Evolutionary conservation across 495 filamentous ascomycete genomes (phyloP).

Genomic region (Penicillium pancosmium): DNA sequence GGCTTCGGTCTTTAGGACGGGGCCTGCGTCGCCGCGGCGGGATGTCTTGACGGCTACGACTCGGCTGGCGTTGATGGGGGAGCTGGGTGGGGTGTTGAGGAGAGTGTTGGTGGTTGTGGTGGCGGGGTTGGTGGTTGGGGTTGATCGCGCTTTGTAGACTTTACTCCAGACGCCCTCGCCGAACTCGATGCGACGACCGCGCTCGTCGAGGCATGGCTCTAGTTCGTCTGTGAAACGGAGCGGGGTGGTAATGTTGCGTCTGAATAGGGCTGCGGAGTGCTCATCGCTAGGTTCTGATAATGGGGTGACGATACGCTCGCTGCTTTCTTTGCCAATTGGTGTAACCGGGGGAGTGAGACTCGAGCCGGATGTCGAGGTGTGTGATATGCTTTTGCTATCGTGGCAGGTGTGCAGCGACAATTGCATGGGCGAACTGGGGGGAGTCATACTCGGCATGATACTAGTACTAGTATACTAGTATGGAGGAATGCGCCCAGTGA

Average conservation of each 20-base stretch:
- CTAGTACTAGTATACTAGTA: too few species aligned
- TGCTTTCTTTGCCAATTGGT: slow-evolving; percentile 32
- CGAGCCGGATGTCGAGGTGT: slow-evolving; percentile 15
- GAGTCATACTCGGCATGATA: slow-evolving; percentile 11
- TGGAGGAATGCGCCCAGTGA: not conserved
- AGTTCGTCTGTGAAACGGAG: slow-evolving; percentile 39
- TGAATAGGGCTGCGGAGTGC: slow-evolving; percentile 8
- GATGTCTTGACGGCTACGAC: slow-evolving; percentile 60
- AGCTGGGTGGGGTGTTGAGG: slow-evolving; percentile 48
- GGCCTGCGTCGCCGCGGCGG: slow-evolving; percentile 47
- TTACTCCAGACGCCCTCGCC: slow-evolving; percentile 64
- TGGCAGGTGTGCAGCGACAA: slow-evolving; percentile 36
- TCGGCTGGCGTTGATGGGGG: slow-evolving; percentile 38
- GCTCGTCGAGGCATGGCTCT: slow-evolving; percentile 34
- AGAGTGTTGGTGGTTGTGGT: not conserved
- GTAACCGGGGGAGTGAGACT: slow-evolving; percentile 44
- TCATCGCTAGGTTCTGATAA: not conserved
- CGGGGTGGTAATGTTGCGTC: slow-evolving; percentile 18
- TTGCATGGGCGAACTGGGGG: slow-evolving; percentile 26
- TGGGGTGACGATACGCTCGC: slow-evolving; percentile 11
- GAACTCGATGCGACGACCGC: slow-evolving; percentile 42
- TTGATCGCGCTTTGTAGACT: slow-evolving; percentile 53
- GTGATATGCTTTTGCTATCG: slow-evolving; percentile 17
- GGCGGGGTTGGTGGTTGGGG: slow-evolving; percentile 8
- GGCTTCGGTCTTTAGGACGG: slow-evolving; percentile 56